Evolutionary conservation across 2,329 filamentous ascomycete species (phyloP).

Genomic region (Talaromyces sp.): DNA sequence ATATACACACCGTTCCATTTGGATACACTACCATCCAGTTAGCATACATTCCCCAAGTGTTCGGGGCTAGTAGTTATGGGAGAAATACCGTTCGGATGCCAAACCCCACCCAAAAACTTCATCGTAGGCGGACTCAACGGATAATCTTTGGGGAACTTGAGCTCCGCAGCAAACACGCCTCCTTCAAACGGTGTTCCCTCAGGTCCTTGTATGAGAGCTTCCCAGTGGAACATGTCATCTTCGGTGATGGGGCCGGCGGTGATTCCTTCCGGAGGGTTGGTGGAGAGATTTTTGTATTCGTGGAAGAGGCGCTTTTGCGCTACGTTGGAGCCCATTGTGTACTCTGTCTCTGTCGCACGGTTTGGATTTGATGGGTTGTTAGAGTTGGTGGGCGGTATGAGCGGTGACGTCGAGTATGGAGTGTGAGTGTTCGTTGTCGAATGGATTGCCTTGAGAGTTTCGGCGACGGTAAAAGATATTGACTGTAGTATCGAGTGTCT

Average conservation of each 20-base stretch:
- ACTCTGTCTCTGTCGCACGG: background rate
- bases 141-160: constrained; percentile 94
- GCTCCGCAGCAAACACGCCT: constrained; percentile 89
- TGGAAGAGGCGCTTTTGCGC: constrained; percentile 80
- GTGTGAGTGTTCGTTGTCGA: background rate
- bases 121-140: constrained; percentile 94
- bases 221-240: constrained; percentile 95
- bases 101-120: constrained; percentile 84
- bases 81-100: constrained; percentile 85
- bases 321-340: constrained; percentile 51
- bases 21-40: constrained; percentile 67
- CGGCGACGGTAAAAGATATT: background rate
- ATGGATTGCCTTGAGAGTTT: background rate
- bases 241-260: constrained; percentile 89
- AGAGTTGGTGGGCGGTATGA: background rate
- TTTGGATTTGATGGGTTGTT: background rate
- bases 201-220: constrained; percentile 91
- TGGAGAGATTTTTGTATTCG: constrained; percentile 92
- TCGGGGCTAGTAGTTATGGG: background rate
- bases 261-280: constrained; percentile 95
- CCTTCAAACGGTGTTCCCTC: constrained; percentile 96
- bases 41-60: background rate
- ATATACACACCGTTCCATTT: constrained; percentile 91
- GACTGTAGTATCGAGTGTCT: background rate
- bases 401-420: constrained; percentile 1